Base-by-base conservation (phyloP, 441 rosid genomes). In the Sinapis alba region DNA sequence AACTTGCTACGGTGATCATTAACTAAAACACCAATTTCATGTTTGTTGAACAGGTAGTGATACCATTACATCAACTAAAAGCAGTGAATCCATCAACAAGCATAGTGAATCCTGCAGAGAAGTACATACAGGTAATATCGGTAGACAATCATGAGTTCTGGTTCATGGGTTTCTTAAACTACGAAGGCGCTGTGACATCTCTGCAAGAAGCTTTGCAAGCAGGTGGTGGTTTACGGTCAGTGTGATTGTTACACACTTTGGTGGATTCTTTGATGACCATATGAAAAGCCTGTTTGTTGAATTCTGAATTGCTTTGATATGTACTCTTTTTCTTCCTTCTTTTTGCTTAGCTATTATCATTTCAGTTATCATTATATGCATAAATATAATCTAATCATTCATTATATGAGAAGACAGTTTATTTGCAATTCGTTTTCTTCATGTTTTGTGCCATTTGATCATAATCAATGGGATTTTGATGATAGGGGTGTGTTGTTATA, bases 161-260 rank as follows among this genome's bases (percentile, higher is more conserved):
- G 99, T 92, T 94, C 86, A 88, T 94, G 97, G 98, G 99, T 43
- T 89, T 94, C 77, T 79, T 90, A 68, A 86, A 90, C 86, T 94
- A 89, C 43, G 79, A 82, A 10, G 83, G 85, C 4, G 94, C 99
- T n/a, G 87, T 85, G 66, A 24, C 82, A 54, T 76, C 79, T 76
- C 87, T 93, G 16, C 82, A 80, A 80, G 91, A 85, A 26, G 84
- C 84, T 68, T 78, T 85, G 71, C 83, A 79, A 71, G 75, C 83
- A 57, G 74, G 54, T 80, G 74, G 54, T 80, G 74, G 30, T 59
- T 34, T 80, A 34, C 84, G 79, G 71, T 78, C 86, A 7, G 87
- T 74, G 45, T 91, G 84, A 84, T 20, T 34, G 50, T 30, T 19
- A 11, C 26, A 32, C 43, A 62, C 18, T 18, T 34, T 4, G 28